phyloP scores from a whole-genome alignment of 2,329 filamentous ascomycete genomes.

The Colletotrichum gigasporum region DNA sequence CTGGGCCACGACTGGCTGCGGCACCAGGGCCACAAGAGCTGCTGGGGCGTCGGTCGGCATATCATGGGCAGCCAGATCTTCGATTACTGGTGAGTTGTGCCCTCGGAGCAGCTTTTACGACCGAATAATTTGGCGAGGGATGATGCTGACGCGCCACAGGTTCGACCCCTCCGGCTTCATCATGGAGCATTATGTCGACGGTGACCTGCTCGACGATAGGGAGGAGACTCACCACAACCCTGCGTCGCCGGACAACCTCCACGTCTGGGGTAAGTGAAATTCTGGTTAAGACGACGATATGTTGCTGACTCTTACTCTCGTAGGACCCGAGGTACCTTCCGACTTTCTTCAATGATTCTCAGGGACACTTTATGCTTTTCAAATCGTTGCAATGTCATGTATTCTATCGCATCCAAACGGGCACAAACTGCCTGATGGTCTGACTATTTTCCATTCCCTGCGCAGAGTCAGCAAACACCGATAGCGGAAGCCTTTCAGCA shows the following conservation, averaged over 20 bases:
- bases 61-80: conserved; percentile 77
- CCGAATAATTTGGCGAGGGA: background rate
- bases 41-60: conserved; percentile 78
- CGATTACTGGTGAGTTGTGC: conserved; percentile 40
- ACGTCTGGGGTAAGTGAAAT: conserved; percentile 53
- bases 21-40: conserved; percentile 68
- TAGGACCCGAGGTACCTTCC: conserved; percentile 32
- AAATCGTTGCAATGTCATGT: background rate
- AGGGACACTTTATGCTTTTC: background rate
- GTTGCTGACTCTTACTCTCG: conserved; percentile 10
- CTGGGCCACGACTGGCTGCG: conserved; percentile 76
- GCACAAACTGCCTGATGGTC: too few relatives aligned
- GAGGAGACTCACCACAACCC: conserved; percentile 55
- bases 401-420: background rate
- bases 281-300: background rate
- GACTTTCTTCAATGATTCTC: conserved; percentile 26
- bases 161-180: conserved; percentile 71
- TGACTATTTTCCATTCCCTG: too few relatives aligned
- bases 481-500: too few relatives aligned
- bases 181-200: conserved; percentile 77
- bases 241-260: conserved; percentile 51
- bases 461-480: too few relatives aligned
- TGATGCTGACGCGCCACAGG: conserved; percentile 42
- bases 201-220: conserved; percentile 69
- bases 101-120: too few relatives aligned